phyloP scores from a whole-genome alignment of 768 basidiomycete genomes.

The Boletus rufocinnamomeus region DNA sequence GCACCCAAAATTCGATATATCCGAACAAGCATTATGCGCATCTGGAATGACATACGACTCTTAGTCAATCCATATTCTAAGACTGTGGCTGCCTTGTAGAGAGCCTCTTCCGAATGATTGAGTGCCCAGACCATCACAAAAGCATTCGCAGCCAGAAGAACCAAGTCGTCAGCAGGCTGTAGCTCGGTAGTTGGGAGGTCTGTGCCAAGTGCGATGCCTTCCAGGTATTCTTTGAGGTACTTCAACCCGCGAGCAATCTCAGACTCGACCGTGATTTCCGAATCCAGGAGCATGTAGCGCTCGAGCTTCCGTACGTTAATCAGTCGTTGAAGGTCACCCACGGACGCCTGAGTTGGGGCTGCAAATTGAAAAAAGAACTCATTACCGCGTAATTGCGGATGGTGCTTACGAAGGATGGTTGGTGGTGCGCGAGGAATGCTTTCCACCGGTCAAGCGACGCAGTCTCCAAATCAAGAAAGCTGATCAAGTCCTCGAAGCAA shows the following conservation, averaged over 20 bases:
- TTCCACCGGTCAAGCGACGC: slow-evolving; percentile 54
- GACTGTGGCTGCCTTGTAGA: slow-evolving; percentile 64
- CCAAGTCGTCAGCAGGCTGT: slow-evolving; percentile 87
- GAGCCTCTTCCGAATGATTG: slow-evolving; percentile 52
- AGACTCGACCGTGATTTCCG: slow-evolving; percentile 54
- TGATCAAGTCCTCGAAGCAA: slow-evolving; percentile 83
- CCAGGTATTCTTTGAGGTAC: slow-evolving; percentile 64
- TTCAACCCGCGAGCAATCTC: slow-evolving; percentile 54
- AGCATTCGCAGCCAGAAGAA: slow-evolving; percentile 69
- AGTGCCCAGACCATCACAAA: slow-evolving; percentile 65
- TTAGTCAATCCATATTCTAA: slow-evolving; percentile 71
- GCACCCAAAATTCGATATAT: slow-evolving; percentile 81
- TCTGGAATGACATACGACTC: slow-evolving; percentile 80
- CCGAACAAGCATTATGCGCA: slow-evolving; percentile 73
- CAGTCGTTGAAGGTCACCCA: slow-evolving; percentile 57
- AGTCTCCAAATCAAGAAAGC: slow-evolving; percentile 57
- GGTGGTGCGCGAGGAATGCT: slow-evolving; percentile 50
- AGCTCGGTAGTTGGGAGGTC: slow-evolving; percentile 73
- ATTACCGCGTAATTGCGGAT: slow-evolving; percentile 9
- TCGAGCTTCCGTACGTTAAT: slow-evolving; percentile 78
- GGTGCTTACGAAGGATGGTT: slow-evolving; percentile 50
- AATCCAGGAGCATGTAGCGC: slow-evolving; percentile 54
- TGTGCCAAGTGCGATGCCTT: slow-evolving; percentile 65
- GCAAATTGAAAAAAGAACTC: slow-evolving; percentile 20
- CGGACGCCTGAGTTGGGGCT: slow-evolving; percentile 43